These are phyloP conservation scores for Theobroma cacao DNA, from an alignment of 345 rosid genomes.

Conservation along the genomic window DNA sequence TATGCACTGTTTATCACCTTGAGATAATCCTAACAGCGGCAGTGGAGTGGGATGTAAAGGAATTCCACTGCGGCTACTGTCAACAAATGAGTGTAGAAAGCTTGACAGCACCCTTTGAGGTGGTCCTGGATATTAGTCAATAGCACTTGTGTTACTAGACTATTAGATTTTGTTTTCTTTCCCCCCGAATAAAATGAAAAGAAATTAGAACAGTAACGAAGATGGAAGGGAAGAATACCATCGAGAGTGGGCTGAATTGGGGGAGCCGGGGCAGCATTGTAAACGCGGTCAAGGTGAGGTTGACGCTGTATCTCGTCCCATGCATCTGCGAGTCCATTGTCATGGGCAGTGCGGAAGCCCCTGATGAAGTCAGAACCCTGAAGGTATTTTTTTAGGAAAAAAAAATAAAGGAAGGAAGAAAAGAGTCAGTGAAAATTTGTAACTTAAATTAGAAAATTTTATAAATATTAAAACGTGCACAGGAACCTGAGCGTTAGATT, in stretches of 20 bases:
- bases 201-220: slow-evolving; percentile 8
- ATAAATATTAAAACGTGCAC: not conserved
- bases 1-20: slow-evolving; percentile 92
- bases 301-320: slow-evolving; percentile 82
- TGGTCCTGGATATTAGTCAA: slow-evolving; percentile 51
- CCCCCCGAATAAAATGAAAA: not conserved
- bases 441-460: not conserved
- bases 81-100: slow-evolving; percentile 92
- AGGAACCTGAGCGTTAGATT: slow-evolving; percentile 63
- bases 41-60: slow-evolving; percentile 86
- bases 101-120: slow-evolving; percentile 89
- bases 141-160: not conserved
- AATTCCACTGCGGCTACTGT: slow-evolving; percentile 74
- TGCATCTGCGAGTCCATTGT: slow-evolving; percentile 64
- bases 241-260: slow-evolving; percentile 61
- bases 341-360: slow-evolving; percentile 62
- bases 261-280: slow-evolving; percentile 31
- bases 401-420: too few species aligned
- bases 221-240: slow-evolving; percentile 38
- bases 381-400: not conserved
- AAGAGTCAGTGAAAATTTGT: not conserved
- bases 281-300: slow-evolving; percentile 41
- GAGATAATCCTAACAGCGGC: slow-evolving; percentile 82
- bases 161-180: not conserved
- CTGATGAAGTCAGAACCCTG: slow-evolving; percentile 81